Conservation (phyloP, 2,329 filamentous ascomycete species). For the Alternaria incomplexa region DNA sequence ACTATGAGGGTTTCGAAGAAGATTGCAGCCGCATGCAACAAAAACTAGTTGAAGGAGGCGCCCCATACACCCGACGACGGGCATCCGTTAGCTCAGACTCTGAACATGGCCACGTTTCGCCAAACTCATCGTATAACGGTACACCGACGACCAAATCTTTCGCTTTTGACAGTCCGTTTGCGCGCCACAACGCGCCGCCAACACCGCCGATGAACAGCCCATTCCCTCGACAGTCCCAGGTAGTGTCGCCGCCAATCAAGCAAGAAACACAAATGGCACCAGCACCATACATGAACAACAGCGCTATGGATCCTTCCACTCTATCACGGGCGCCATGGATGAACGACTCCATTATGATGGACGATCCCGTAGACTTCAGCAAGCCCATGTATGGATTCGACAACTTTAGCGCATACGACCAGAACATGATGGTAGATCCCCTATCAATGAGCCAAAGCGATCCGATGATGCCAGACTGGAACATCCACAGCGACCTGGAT, state of each 20-base stretch:
- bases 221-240: slow-evolving; percentile 44
- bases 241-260: slow-evolving; percentile 36
- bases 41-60: slow-evolving; percentile 60
- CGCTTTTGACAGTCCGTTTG: slow-evolving; percentile 39
- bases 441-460: slow-evolving; percentile 36
- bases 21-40: slow-evolving; percentile 62
- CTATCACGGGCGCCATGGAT: slow-evolving; percentile 40
- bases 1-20: slow-evolving; percentile 64
- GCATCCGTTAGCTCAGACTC: slow-evolving; percentile 65
- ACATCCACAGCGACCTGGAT: slow-evolving; percentile 42
- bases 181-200: slow-evolving; percentile 43
- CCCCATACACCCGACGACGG: slow-evolving; percentile 59
- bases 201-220: slow-evolving; percentile 49
- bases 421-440: slow-evolving; percentile 43
- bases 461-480: slow-evolving; percentile 46
- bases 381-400: slow-evolving; percentile 45
- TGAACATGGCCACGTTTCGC: slow-evolving; percentile 57
- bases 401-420: slow-evolving; percentile 38
- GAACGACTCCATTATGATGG: slow-evolving; percentile 46
- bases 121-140: slow-evolving; percentile 44
- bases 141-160: slow-evolving; percentile 47
- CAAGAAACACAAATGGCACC: slow-evolving; percentile 40
- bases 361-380: slow-evolving; percentile 43
- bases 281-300: slow-evolving; percentile 36
- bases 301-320: slow-evolving; percentile 38